phyloP scores from a whole-genome alignment of 2,329 filamentous ascomycete species.

The Fusarium sp. region DNA sequence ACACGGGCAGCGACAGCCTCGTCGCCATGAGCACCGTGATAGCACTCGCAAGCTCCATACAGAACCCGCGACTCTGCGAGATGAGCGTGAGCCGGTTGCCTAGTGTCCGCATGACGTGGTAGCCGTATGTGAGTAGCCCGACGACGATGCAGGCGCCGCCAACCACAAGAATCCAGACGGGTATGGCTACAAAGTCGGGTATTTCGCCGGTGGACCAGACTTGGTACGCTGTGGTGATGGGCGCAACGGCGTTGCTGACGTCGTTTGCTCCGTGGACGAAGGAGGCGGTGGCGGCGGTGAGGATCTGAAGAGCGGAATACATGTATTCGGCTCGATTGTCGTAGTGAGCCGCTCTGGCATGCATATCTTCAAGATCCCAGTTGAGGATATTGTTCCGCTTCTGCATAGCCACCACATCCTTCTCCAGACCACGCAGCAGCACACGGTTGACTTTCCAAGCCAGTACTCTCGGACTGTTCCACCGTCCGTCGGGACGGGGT shows the following conservation, averaged over 20 bases:
- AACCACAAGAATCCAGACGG: slow-evolving; percentile 68
- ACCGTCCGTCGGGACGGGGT: slow-evolving; percentile 51
- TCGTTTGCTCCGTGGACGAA: slow-evolving; percentile 77
- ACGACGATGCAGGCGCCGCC: slow-evolving; percentile 63
- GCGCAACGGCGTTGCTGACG: slow-evolving; percentile 70
- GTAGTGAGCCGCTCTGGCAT: slow-evolving; percentile 68
- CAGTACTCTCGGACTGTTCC: slow-evolving; percentile 56
- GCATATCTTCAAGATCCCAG: slow-evolving; percentile 61
- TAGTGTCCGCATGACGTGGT: slow-evolving; percentile 72
- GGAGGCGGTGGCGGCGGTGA: slow-evolving; percentile 71
- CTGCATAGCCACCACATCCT: slow-evolving; percentile 61
- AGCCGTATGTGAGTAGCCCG: slow-evolving; percentile 69
- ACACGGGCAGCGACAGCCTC: slow-evolving; percentile 66
- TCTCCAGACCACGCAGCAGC: slow-evolving; percentile 59
- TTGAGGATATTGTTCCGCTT: slow-evolving; percentile 60
- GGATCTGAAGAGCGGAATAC: slow-evolving; percentile 69
- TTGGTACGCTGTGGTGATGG: slow-evolving; percentile 70
- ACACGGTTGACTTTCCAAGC: slow-evolving; percentile 55
- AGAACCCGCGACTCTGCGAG: slow-evolving; percentile 68
- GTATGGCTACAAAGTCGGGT: slow-evolving; percentile 59
- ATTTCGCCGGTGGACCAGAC: slow-evolving; percentile 65
- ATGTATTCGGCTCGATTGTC: slow-evolving; percentile 71
- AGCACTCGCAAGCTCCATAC: slow-evolving; percentile 69
- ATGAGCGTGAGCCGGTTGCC: slow-evolving; percentile 71
- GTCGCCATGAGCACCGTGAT: slow-evolving; percentile 71